These are phyloP conservation scores for Trebouxia sp. DNA, from an alignment of 139 green algal genomes.

Conservation along the genomic window DNA sequence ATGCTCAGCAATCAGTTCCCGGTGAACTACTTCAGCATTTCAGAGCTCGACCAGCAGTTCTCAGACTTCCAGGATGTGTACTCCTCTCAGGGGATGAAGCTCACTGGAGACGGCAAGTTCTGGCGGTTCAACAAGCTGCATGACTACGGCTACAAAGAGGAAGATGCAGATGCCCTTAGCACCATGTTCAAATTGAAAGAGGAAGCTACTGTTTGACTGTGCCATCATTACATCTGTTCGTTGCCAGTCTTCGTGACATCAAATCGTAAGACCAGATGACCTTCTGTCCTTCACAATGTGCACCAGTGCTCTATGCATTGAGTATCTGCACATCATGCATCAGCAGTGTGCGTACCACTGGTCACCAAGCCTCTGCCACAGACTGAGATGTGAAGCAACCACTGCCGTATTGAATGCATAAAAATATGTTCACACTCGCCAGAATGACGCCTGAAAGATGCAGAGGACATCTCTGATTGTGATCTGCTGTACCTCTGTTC, in stretches of 20 bases:
- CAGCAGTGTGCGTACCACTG: too few relatives aligned
- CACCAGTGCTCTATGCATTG: too few relatives aligned
- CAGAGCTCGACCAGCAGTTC: conserved; percentile 83
- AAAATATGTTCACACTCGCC: too few relatives aligned
- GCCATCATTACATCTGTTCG: neutral
- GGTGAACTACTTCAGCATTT: conserved; percentile 90
- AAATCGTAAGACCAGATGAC: too few relatives aligned
- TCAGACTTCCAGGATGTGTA: conserved; percentile 53
- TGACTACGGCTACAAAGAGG: conserved; percentile 54
- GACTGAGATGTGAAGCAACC: too few relatives aligned
- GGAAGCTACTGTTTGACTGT: neutral
- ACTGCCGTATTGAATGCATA: too few relatives aligned
- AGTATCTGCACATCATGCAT: too few relatives aligned
- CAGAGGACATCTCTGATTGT: too few relatives aligned
- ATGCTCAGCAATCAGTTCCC: conserved; percentile 75
- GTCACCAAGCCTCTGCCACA: too few relatives aligned
- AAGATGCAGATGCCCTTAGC: conserved; percentile 1
- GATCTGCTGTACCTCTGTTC: too few relatives aligned
- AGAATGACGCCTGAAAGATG: too few relatives aligned
- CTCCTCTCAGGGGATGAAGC: neutral
- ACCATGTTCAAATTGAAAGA: conserved; percentile 16
- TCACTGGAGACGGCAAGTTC: conserved; percentile 41
- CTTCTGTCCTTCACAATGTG: too few relatives aligned
- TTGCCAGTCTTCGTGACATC: neutral
- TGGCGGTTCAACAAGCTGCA: conserved; percentile 84